These are phyloP conservation scores for Protea cynaroides DNA, from an alignment of 164 flowering plant genomes.

Conservation along the genomic window DNA sequence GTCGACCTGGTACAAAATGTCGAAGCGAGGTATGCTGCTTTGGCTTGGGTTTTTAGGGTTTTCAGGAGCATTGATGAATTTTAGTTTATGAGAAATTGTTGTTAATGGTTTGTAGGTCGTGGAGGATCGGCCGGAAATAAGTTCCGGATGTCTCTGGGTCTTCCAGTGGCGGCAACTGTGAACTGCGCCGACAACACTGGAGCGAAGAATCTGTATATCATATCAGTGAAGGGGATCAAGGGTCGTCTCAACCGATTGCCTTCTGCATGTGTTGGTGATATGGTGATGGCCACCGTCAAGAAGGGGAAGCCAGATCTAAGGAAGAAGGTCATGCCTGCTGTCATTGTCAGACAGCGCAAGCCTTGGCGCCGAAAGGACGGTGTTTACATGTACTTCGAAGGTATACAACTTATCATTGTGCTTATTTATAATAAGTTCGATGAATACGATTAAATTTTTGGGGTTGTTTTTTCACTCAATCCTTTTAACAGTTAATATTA, in stretches of 20 bases:
- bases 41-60: not conserved
- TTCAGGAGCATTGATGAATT: not conserved
- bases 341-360: not conserved
- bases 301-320: conserved; percentile 6
- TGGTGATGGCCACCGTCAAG: conserved; percentile 1
- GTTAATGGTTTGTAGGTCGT: conserved; percentile 3
- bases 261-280: no score
- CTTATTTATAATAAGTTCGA: no score
- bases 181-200: conserved; percentile 10
- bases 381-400: no score
- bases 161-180: conserved; percentile 11
- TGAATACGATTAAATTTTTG: no score
- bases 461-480: no score
- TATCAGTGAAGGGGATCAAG: conserved; percentile 1
- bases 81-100: not conserved
- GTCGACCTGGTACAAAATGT: not conserved
- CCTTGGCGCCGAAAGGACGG: no score
- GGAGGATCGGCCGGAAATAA: not conserved
- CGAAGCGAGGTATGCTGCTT: conserved; percentile 3
- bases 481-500: no score
- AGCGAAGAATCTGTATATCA: not conserved
- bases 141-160: conserved; percentile 1
- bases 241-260: not conserved
- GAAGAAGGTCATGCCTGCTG: conserved; percentile 15
- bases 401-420: no score